Conservation (phyloP, 805 yeast species). For the Yamadazyma phyllophila region DNA sequence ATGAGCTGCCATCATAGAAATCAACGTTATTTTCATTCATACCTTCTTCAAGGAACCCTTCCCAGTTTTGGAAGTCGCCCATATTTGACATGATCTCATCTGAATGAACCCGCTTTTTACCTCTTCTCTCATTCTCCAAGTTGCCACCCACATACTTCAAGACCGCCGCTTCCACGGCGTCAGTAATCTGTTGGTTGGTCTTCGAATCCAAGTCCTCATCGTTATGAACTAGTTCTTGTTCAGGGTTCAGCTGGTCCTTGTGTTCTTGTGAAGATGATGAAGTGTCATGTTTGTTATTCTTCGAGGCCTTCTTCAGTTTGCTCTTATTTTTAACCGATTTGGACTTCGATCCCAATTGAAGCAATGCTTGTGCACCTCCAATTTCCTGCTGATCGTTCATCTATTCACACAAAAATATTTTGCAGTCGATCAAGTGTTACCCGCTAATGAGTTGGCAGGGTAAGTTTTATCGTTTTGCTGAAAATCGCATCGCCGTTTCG, state of each 20-base stretch:
- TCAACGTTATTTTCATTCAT: constrained; percentile 12
- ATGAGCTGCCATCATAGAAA: not conserved
- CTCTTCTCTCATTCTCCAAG: constrained; percentile 30
- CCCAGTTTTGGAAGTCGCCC: constrained; percentile 55
- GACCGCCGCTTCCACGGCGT: constrained; percentile 76
- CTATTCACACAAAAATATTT: not conserved
- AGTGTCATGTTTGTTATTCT: constrained; percentile 5
- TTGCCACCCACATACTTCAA: constrained; percentile 70
- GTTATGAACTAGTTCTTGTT: not conserved
- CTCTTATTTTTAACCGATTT: constrained; percentile 10
- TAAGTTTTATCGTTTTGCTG: constrained; percentile 4
- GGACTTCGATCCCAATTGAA: constrained; percentile 37
- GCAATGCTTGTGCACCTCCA: constrained; percentile 47
- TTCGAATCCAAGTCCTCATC: constrained; percentile 20
- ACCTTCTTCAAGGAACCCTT: constrained; percentile 48
- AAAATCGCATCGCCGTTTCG: not conserved
- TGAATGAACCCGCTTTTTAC: constrained; percentile 18
- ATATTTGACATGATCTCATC: constrained; percentile 46
- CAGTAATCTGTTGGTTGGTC: constrained; percentile 40
- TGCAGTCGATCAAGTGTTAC: constrained; percentile 12
- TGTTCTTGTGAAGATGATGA: not conserved
- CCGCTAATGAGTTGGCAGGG: constrained; percentile 11
- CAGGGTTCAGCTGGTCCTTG: constrained; percentile 1
- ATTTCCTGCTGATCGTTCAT: constrained; percentile 40
- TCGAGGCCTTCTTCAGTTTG: not conserved